Percentiles rank a stretch among this genome's conserved stretches.
These are phyloP conservation scores for Microbotryomycetes sp. DNA, from an alignment of 1,284 basidiomycete genomes.

Conservation along the genomic window DNA sequence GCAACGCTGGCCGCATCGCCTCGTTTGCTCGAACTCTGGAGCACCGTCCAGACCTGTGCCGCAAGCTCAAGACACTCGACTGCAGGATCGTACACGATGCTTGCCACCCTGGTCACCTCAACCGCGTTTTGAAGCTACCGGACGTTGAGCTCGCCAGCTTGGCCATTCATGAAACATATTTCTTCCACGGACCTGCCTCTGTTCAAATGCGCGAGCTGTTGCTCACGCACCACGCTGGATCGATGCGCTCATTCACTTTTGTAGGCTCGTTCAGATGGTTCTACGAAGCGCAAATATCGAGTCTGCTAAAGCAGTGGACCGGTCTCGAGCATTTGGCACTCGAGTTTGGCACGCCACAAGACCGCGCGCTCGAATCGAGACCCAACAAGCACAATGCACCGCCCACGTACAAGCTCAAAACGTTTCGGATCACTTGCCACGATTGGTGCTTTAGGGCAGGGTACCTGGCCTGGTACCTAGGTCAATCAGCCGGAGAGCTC, in stretches of 20 bases:
- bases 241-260: neutral
- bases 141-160: neutral
- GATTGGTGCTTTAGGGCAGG: neutral
- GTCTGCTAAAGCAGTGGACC: neutral
- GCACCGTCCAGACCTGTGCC: neutral
- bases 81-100: neutral
- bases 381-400: neutral
- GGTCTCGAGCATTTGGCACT: conserved; percentile 3
- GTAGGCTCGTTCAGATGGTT: neutral
- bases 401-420: neutral
- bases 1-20: conserved; percentile 13
- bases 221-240: neutral
- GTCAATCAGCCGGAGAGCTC: neutral
- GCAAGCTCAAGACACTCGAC: conserved; percentile 2
- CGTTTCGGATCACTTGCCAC: neutral
- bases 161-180: neutral
- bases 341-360: neutral
- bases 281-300: neutral
- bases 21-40: conserved; percentile 8
- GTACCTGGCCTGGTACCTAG: neutral
- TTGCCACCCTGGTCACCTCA: neutral
- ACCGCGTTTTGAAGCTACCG: neutral
- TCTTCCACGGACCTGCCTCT: neutral
- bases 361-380: neutral
- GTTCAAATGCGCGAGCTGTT: neutral